A percentile compares a stretch with the other conserved stretches of the same genome.
These are phyloP conservation scores for Trichodelitschia bisporula DNA, from an alignment of 495 filamentous ascomycete genomes.

Conservation along the genomic window DNA sequence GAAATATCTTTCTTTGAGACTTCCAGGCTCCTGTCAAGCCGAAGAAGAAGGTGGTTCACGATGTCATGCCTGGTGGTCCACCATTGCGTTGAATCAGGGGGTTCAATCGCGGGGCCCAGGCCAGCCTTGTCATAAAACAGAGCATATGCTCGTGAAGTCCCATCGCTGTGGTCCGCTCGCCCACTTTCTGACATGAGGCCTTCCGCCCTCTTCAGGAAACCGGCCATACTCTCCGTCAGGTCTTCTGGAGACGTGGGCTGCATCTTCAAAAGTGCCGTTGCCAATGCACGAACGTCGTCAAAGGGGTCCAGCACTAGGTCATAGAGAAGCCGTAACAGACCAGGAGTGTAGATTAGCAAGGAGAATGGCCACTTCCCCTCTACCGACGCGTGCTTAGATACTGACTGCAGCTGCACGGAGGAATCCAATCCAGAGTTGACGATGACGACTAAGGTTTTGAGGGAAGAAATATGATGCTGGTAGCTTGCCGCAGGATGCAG, in stretches of 20 bases:
- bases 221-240: not conserved
- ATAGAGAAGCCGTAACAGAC: constrained; percentile 27
- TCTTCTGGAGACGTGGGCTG: constrained; percentile 1
- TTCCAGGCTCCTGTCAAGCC: constrained; percentile 10
- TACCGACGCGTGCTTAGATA: constrained; percentile 14
- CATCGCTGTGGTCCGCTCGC: constrained; percentile 68
- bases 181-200: constrained; percentile 33
- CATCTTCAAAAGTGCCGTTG: constrained; percentile 32
- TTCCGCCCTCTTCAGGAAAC: constrained; percentile 25
- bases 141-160: constrained; percentile 33
- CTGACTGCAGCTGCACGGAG: constrained; percentile 3
- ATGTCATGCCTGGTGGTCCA: too few relatives aligned
- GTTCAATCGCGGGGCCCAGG: not conserved
- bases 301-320: constrained; percentile 74
- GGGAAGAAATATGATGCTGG: constrained; percentile 57
- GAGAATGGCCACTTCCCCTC: constrained; percentile 25
- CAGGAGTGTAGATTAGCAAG: constrained; percentile 27
- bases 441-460: constrained; percentile 38
- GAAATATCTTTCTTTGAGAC: constrained; percentile 9
- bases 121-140: constrained; percentile 6
- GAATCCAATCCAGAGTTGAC: constrained; percentile 28
- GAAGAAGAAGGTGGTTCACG: constrained; percentile 4
- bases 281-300: constrained; percentile 59
- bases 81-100: constrained; percentile 1
- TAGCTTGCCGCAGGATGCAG: constrained; percentile 57